Percentiles rank a stretch among this genome's conserved stretches.
Evolutionary conservation across 495 filamentous ascomycete genomes (phyloP).

Genomic region (Neurospora sp.): DNA sequence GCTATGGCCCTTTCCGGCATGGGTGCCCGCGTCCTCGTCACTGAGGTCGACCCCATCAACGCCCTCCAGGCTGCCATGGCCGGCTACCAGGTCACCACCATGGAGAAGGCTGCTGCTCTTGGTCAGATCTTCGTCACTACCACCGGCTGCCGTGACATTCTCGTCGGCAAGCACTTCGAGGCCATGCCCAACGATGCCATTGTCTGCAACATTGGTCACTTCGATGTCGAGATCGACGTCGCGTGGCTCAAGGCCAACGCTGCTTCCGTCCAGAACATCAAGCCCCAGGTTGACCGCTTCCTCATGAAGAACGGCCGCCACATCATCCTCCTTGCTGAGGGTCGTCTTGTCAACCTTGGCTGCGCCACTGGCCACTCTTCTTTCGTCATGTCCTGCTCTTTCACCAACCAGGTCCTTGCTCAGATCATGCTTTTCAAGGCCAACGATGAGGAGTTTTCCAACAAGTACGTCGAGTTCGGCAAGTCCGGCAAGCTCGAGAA

Average conservation of each 20-base stretch:
- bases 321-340: constrained; percentile 97
- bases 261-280: constrained; percentile 91
- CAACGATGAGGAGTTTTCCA: constrained; percentile 72
- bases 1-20: constrained; percentile 90
- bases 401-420: constrained; percentile 99
- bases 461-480: constrained; percentile 94
- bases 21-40: constrained; percentile 94
- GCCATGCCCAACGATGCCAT: constrained; percentile 97
- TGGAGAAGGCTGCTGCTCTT: constrained; percentile 81
- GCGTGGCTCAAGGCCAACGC: constrained; percentile 96
- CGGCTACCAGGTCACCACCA: constrained; percentile 91
- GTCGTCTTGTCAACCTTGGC: constrained; percentile 96
- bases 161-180: constrained; percentile 87
- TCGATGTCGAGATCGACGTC: constrained; percentile 99
- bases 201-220: constrained; percentile 99
- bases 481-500: constrained; percentile 76
- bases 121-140: constrained; percentile 99
- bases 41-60: constrained; percentile 99
- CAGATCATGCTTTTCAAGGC: constrained; percentile 98
- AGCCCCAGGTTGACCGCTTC: constrained; percentile 99
- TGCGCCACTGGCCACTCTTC: constrained; percentile 99
- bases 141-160: constrained; percentile 97
- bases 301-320: constrained; percentile 86
- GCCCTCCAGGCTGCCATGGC: constrained; percentile 97
- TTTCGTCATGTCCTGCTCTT: constrained; percentile 99